These are phyloP conservation scores for Przewalskia tangutica DNA, from an alignment of 257 asterid species.

Conservation along the genomic window DNA sequence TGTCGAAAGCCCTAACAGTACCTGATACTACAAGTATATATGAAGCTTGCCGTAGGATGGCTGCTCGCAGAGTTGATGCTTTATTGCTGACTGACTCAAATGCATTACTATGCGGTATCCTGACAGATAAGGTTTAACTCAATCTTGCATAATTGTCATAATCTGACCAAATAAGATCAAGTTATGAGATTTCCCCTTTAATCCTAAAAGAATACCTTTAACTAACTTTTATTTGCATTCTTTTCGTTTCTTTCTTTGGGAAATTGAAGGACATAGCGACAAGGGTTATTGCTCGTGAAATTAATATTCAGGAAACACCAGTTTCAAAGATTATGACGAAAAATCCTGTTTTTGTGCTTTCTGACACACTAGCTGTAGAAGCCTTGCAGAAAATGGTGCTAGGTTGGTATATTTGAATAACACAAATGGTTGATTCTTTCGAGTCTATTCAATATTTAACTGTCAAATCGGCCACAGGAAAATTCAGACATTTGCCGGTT, in stretches of 20 bases:
- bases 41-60: conserved; percentile 91
- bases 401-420: conserved; percentile 34
- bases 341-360: conserved; percentile 90
- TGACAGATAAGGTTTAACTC: conserved; percentile 74
- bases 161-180: not conserved
- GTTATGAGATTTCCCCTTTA: not conserved
- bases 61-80: conserved; percentile 88
- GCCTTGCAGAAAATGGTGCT: conserved; percentile 99
- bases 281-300: conserved; percentile 78
- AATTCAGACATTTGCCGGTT: conserved; percentile 92
- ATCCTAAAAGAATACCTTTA: not conserved
- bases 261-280: conserved; percentile 64
- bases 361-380: conserved; percentile 97
- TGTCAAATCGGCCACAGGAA: conserved; percentile 41
- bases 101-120: conserved; percentile 86
- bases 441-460: conserved; percentile 2
- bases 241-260: not conserved
- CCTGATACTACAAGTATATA: conserved; percentile 70
- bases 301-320: conserved; percentile 71
- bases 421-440: not conserved
- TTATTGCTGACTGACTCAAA: conserved; percentile 90
- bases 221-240: not conserved
- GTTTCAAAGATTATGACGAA: conserved; percentile 96
- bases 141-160: not conserved
- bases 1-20: conserved; percentile 81